Conservation (phyloP, 2,329 filamentous ascomycete species). For the Didymella lethalis region DNA sequence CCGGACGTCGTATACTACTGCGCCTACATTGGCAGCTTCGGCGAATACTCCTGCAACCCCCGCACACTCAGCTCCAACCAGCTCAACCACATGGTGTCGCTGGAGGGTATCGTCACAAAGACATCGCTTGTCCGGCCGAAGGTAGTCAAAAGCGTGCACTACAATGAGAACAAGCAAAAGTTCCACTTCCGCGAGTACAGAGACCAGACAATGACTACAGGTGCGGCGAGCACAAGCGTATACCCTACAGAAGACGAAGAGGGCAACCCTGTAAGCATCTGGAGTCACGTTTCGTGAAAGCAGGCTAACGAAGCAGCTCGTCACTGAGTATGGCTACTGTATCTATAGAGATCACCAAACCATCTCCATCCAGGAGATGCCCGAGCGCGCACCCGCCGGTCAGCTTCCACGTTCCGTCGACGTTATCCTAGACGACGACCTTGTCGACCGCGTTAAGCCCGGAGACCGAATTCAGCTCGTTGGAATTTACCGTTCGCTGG, state of each 20-base stretch:
- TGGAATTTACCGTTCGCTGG: constrained; percentile 92
- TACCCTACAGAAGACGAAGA: constrained; percentile 95
- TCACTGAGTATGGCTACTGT: constrained; percentile 95
- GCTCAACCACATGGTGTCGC: constrained; percentile 94
- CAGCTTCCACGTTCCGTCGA: constrained; percentile 95
- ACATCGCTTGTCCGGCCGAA: constrained; percentile 96
- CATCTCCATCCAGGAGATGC: constrained; percentile 99
- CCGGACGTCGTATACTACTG: constrained; percentile 90
- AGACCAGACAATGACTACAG: constrained; percentile 95
- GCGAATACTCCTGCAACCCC: constrained; percentile 92
- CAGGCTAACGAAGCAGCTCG: constrained; percentile 58
- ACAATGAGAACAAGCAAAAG: constrained; percentile 83
- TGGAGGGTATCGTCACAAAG: constrained; percentile 97
- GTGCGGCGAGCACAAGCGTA: constrained; percentile 85
- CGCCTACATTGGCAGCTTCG: constrained; percentile 95
- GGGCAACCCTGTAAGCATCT: constrained; percentile 73
- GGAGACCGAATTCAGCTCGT: constrained; percentile 96
- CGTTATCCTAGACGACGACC: constrained; percentile 94
- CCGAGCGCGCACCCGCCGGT: constrained; percentile 91
- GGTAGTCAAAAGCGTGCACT: constrained; percentile 98
- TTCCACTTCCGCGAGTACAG: constrained; percentile 91
- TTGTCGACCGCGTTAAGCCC: constrained; percentile 93
- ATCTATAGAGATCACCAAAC: constrained; percentile 97
- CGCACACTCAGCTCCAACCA: constrained; percentile 87
- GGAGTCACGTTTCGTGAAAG: too few relatives aligned